Evolutionary conservation across 75 land plant species (phyloP).

Genomic region (Larix kaempferi): DNA sequence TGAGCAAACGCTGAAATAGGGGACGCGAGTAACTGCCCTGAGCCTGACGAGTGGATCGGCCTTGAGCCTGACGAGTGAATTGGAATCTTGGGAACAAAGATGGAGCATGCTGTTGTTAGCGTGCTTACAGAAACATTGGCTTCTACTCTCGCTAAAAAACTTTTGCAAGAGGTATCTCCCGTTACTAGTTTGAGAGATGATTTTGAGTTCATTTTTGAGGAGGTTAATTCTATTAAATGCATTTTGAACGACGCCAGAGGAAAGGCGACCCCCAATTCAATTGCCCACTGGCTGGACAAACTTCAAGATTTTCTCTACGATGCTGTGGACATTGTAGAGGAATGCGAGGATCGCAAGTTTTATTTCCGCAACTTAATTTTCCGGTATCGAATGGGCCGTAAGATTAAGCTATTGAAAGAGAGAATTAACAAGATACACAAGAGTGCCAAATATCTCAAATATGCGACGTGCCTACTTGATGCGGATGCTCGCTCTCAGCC

Average conservation of each 20-base stretch:
- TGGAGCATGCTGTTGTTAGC: not conserved
- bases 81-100: not conserved
- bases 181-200: not conserved
- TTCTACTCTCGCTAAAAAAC: not conserved
- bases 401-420: not conserved
- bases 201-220: not conserved
- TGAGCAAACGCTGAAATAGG: too few species aligned
- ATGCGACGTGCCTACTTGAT: not conserved
- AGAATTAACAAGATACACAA: not conserved
- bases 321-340: not conserved
- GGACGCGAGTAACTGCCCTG: too few species aligned
- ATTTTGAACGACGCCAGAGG: not conserved
- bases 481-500: not conserved
- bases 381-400: not conserved
- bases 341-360: not conserved
- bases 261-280: not conserved
- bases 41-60: too few species aligned
- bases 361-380: not conserved
- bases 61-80: too few species aligned
- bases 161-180: not conserved
- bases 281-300: not conserved
- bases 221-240: constrained; percentile 3
- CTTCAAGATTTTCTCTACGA: not conserved
- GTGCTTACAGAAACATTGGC: not conserved
- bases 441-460: constrained; percentile 1